Base-by-base conservation (phyloP, 257 asterid genomes). In the Solanum tarapatanum region DNA sequence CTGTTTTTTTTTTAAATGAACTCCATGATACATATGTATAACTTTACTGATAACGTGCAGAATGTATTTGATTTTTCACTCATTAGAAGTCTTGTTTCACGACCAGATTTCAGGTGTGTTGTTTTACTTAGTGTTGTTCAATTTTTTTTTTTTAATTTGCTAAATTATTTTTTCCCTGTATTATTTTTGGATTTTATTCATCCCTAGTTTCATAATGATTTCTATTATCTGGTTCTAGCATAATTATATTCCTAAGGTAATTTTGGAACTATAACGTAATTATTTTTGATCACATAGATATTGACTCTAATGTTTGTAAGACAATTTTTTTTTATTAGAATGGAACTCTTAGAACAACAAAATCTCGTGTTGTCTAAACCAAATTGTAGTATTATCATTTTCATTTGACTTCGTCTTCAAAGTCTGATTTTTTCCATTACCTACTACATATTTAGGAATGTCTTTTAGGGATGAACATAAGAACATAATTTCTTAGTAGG, bases 11-110 rank as follows among this genome's bases (percentile, higher is more conserved):
- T 45, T 48, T 0, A 85, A 23, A 43, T 12, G 43, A 60, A 17
- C 19, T 28, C 41, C 19, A 30, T 82, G 41, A 82, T 82, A 80
- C 10, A 2, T 48, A 82, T 28, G 28, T 48, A 17, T 82, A 80
- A 48, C 85, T 45, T 45, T 3, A 28, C 19, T 48, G 66, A 86
- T 85, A 66, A 86, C 90, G 74, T 90, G 95, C 98, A 97, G 99
- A 86, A 93, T 39, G 98, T 97, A 26, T 97, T 97, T 91, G 98
- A 97, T 90, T 97, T 97, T 88, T 89, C 98, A 13, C 99, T 96
- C 76, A 92, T 97, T 87, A 90, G 79, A 90, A 90, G 93, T 91
- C 99, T 97, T 77, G 88, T 97, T 70, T 91, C 96, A n/a, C 91
- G 88, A 10, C 83, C 98, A 82, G 94, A 94, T 92, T 97, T 97